These are phyloP conservation scores for Boletus huronensis DNA, from an alignment of 768 basidiomycete genomes.

Conservation along the genomic window DNA sequence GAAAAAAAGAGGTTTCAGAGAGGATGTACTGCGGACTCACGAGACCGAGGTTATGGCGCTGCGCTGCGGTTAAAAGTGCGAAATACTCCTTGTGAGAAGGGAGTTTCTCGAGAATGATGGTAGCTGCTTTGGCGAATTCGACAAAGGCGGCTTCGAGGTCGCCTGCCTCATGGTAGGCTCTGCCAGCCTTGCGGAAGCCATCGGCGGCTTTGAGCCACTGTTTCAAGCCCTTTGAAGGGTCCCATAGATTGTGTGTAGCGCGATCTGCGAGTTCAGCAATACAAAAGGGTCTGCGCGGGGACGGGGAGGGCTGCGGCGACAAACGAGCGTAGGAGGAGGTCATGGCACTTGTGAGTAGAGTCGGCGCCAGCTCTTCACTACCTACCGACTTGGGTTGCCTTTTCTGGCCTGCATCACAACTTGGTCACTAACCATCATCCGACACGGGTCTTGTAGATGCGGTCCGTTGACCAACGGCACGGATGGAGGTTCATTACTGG, in stretches of 20 bases:
- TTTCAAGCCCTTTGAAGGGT: conserved; percentile 59
- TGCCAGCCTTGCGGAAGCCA: conserved; percentile 54
- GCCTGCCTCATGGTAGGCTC: conserved; percentile 41
- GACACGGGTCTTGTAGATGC: conserved; percentile 10
- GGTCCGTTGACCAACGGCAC: conserved; percentile 16
- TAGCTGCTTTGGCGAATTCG: conserved; percentile 68
- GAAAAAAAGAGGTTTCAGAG: background rate
- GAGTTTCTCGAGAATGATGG: conserved; percentile 75
- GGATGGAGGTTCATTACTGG: conserved; percentile 41
- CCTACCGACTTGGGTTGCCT: conserved; percentile 16
- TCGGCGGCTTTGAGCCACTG: conserved; percentile 65
- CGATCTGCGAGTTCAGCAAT: conserved; percentile 65
- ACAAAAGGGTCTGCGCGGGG: conserved; percentile 46
- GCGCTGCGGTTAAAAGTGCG: conserved; percentile 48
- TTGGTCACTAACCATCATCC: background rate
- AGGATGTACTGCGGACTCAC: conserved; percentile 46
- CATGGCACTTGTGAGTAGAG: conserved; percentile 19
- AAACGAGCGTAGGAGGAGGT: conserved; percentile 16
- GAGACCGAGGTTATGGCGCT: conserved; percentile 63
- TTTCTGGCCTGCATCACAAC: conserved; percentile 10
- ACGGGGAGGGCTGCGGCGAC: conserved; percentile 15
- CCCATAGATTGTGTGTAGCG: conserved; percentile 55
- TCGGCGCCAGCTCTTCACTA: conserved; percentile 15
- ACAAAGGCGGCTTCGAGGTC: conserved; percentile 74
- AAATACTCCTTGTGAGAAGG: conserved; percentile 68